These are phyloP conservation scores for Boeremia lycopersici DNA, from an alignment of 2,329 filamentous ascomycete genomes.

Conservation along the genomic window DNA sequence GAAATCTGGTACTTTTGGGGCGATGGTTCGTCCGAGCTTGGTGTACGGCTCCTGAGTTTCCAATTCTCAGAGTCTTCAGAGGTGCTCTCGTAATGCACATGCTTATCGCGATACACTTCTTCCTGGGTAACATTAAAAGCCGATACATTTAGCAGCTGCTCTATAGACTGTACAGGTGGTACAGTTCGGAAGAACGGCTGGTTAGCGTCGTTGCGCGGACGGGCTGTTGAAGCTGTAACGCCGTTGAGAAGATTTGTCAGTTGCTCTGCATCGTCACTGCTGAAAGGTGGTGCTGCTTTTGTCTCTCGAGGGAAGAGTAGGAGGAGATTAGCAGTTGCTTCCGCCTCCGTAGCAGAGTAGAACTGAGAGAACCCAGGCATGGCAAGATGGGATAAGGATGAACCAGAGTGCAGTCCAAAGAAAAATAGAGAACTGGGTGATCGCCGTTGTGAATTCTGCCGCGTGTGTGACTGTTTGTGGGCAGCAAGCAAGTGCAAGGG, in stretches of 20 bases:
- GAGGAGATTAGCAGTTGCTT: not conserved
- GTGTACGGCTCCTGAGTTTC: slow-evolving; percentile 8
- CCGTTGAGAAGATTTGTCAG: not conserved
- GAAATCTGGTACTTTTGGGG: not conserved
- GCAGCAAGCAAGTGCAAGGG: not conserved
- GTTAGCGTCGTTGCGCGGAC: slow-evolving; percentile 2
- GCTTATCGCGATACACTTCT: not conserved
- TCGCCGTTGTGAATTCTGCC: no score
- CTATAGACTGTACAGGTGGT: not conserved
- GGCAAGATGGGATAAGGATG: not conserved
- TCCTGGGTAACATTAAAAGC: not conserved
- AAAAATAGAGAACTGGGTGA: not conserved
- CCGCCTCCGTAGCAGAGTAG: slow-evolving; percentile 6
- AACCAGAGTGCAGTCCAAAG: not conserved
- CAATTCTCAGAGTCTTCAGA: slow-evolving; percentile 4
- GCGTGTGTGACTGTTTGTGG: not conserved
- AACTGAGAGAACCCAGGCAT: slow-evolving; percentile 9
- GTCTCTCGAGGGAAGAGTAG: not conserved
- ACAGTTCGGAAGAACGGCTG: not conserved
- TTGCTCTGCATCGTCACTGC: not conserved
- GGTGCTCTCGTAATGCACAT: not conserved
- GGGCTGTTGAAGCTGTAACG: not conserved
- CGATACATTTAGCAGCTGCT: not conserved
- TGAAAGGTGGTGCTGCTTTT: not conserved
- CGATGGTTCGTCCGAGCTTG: slow-evolving; percentile 12